Percentiles rank a stretch among this genome's conserved stretches.
Conservation (phyloP, 805 yeast species). For the Candida montana region DNA sequence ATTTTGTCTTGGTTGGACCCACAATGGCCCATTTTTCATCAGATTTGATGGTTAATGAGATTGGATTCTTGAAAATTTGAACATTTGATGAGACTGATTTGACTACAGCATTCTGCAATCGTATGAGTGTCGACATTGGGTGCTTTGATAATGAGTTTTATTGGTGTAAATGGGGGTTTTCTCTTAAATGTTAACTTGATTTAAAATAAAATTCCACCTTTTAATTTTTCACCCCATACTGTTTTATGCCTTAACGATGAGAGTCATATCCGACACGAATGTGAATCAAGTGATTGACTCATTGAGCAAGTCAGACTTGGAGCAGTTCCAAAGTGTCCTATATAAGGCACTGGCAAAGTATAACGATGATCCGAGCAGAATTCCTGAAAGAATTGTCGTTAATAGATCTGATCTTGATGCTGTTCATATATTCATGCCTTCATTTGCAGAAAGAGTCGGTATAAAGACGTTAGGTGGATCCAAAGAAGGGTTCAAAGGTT, state of each 20-base stretch:
- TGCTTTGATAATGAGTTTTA: too few relatives aligned
- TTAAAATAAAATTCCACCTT: too few relatives aligned
- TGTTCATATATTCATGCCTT: conserved; percentile 61
- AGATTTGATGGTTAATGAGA: conserved; percentile 33
- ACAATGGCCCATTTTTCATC: conserved; percentile 49
- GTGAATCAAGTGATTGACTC: conserved; percentile 25
- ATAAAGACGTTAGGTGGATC: conserved; percentile 58
- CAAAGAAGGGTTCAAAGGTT: conserved; percentile 53
- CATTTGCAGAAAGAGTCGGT: conserved; percentile 52
- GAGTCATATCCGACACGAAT: conserved; percentile 29
- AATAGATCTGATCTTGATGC: conserved; percentile 31
- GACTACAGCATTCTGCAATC: conserved; percentile 18
- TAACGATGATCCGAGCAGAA: conserved; percentile 36
- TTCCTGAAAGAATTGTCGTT: conserved; percentile 52
- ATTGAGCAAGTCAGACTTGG: conserved; percentile 25
- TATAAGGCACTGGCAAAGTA: conserved; percentile 36
- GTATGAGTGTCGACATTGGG: conserved; percentile 14
- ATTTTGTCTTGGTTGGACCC: conserved; percentile 49
- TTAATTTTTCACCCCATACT: neutral
- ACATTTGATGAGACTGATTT: conserved; percentile 8
- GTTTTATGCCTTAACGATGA: conserved; percentile 23
- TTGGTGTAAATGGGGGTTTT: too few relatives aligned
- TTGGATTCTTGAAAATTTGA: conserved; percentile 34
- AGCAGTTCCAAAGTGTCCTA: conserved; percentile 33
- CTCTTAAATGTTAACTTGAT: too few relatives aligned